A percentile compares a stretch with the other conserved stretches of the same genome.
Evolutionary conservation across 352 stramenopile genomes (phyloP).

Genomic region (Pythium rishiriense): DNA sequence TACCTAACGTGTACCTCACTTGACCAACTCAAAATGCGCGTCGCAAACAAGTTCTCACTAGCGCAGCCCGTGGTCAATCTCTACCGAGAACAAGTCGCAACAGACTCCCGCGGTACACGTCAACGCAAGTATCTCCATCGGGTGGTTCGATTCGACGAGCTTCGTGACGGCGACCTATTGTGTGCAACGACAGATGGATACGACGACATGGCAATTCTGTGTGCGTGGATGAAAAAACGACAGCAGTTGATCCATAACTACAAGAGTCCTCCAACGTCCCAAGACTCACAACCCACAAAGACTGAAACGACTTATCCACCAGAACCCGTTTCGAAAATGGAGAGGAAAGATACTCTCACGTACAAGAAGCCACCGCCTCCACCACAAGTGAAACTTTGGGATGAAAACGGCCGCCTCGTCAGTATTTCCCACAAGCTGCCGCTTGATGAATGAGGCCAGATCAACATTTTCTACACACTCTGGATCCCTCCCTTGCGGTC

Average conservation of each 20-base stretch:
- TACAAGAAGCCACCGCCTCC: constrained; percentile 17
- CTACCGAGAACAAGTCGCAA: constrained; percentile 44
- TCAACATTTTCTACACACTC: constrained; percentile 22
- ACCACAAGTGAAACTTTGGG: constrained; percentile 39
- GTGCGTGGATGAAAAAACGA: constrained; percentile 56
- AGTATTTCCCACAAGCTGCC: constrained; percentile 17
- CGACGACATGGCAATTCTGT: constrained; percentile 73
- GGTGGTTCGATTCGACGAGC: constrained; percentile 37
- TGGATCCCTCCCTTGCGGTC: constrained; percentile 22
- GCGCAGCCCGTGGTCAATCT: constrained; percentile 35
- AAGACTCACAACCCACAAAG: not conserved
- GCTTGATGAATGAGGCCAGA: constrained; percentile 7
- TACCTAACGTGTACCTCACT: constrained; percentile 56
- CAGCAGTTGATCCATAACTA: constrained; percentile 38
- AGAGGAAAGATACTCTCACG: not conserved
- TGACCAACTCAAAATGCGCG: constrained; percentile 39
- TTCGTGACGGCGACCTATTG: constrained; percentile 55
- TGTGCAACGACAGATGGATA: constrained; percentile 61
- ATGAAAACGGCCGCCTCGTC: constrained; percentile 49
- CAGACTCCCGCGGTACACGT: not conserved
- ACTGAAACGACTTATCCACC: not conserved
- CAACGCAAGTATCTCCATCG: constrained; percentile 37
- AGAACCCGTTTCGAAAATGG: constrained; percentile 6
- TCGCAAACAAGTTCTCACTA: constrained; percentile 26
- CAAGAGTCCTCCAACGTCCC: constrained; percentile 4